Evolutionary conservation across 129 eudicot genomes (phyloP).

Genomic region (Gnaphalium uliginosum): DNA sequence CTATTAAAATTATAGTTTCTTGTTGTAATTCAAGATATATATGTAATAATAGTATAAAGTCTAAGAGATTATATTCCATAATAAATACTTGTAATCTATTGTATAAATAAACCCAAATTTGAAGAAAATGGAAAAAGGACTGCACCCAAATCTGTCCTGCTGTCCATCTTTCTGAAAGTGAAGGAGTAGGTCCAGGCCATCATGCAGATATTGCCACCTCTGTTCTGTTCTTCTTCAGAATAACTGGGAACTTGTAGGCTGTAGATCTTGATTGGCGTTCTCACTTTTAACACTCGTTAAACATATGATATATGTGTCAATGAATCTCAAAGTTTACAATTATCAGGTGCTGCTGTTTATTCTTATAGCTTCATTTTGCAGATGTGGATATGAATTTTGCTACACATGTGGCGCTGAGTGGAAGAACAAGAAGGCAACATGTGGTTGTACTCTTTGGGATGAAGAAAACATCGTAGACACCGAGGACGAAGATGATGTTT

Average conservation of each 20-base stretch:
- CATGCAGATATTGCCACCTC: neutral
- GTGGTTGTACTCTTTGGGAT: conserved; percentile 71
- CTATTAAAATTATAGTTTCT: no score
- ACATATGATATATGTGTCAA: neutral
- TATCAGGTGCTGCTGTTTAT: neutral
- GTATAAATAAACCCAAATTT: no score
- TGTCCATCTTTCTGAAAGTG: no score
- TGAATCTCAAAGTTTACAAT: neutral
- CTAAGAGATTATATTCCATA: no score
- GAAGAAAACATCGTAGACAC: conserved; percentile 49
- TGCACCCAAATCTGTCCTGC: no score
- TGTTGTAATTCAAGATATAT: no score
- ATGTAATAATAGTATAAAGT: no score
- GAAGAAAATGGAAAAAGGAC: no score
- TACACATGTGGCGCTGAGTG: conserved; percentile 93
- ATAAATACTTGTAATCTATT: no score
- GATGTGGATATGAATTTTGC: conserved; percentile 87
- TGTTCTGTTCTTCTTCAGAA: neutral
- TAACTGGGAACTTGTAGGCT: neutral
- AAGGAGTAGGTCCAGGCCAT: no score
- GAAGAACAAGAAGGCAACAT: conserved; percentile 73
- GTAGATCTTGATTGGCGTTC: neutral
- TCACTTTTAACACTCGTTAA: neutral
- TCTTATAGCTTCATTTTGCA: conserved; percentile 26
- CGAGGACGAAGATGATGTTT: conserved; percentile 30